These are phyloP conservation scores for Geranium rotundifolium DNA, from an alignment of 345 rosid species.

Conservation along the genomic window DNA sequence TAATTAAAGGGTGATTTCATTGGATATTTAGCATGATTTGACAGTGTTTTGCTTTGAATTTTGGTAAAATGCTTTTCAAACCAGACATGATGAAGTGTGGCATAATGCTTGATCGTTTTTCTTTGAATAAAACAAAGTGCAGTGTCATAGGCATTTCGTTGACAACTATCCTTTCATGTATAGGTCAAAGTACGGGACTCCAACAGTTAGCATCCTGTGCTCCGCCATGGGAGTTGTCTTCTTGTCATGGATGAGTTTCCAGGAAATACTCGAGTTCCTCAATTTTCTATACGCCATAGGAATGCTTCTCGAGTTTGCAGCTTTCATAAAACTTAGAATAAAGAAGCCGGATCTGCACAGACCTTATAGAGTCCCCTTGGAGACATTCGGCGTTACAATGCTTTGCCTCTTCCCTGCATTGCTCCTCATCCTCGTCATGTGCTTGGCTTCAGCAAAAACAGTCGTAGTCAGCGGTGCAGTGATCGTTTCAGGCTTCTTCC, in stretches of 20 bases:
- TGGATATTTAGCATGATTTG: too few relatives aligned
- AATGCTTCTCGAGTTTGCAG: conserved; percentile 86
- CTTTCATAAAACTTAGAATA: conserved; percentile 62
- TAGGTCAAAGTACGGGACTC: conserved; percentile 84
- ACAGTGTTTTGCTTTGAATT: too few relatives aligned
- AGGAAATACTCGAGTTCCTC: conserved; percentile 81
- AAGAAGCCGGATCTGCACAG: conserved; percentile 65
- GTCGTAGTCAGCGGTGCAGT: conserved; percentile 50
- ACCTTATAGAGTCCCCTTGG: conserved; percentile 64
- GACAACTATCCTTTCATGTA: neutral
- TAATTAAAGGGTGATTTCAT: too few relatives aligned
- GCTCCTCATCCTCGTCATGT: conserved; percentile 73
- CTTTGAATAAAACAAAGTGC: too few relatives aligned
- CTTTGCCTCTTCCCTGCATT: conserved; percentile 64
- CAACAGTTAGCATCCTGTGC: conserved; percentile 71
- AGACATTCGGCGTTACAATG: conserved; percentile 48
- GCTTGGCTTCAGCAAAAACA: conserved; percentile 54
- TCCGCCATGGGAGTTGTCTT: conserved; percentile 82
- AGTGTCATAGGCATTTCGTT: too few relatives aligned
- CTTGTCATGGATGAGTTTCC: conserved; percentile 89
- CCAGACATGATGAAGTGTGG: too few relatives aligned
- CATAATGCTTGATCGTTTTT: too few relatives aligned
- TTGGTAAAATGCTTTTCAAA: too few relatives aligned
- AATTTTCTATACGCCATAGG: conserved; percentile 76
- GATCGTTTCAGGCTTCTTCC: conserved; percentile 39